These are phyloP conservation scores for Penicillium brevicompactum DNA, from an alignment of 2,329 filamentous ascomycete species.

Conservation along the genomic window DNA sequence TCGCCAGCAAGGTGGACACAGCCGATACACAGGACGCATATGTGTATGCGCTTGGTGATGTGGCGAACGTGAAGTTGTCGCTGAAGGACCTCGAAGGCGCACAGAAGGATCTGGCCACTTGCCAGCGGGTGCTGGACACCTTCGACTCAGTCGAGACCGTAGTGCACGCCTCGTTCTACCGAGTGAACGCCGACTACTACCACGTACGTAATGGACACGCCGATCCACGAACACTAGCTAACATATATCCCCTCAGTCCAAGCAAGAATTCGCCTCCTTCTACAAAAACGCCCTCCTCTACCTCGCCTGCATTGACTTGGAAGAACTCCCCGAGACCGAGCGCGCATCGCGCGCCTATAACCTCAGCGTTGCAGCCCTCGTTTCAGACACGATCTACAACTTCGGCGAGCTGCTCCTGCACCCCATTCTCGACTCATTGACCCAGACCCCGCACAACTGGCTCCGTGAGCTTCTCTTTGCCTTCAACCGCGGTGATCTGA, in stretches of 20 bases:
- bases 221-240: background rate
- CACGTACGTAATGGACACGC: slow-evolving; percentile 54
- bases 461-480: slow-evolving; percentile 94
- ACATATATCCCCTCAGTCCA: slow-evolving; percentile 52
- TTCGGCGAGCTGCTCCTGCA: slow-evolving; percentile 98
- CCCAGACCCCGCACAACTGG: slow-evolving; percentile 77
- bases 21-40: slow-evolving; percentile 92
- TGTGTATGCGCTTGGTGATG: slow-evolving; percentile 89
- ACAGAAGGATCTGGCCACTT: slow-evolving; percentile 81
- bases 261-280: slow-evolving; percentile 92
- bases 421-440: slow-evolving; percentile 86
- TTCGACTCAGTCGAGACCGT: slow-evolving; percentile 96
- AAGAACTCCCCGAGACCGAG: slow-evolving; percentile 72
- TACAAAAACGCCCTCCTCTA: slow-evolving; percentile 98
- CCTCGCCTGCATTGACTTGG: slow-evolving; percentile 89
- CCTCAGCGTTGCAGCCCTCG: slow-evolving; percentile 85
- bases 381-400: slow-evolving; percentile 97
- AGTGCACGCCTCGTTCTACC: slow-evolving; percentile 95
- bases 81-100: slow-evolving; percentile 79
- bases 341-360: slow-evolving; percentile 85
- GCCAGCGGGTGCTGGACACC: slow-evolving; percentile 82
- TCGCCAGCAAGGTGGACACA: slow-evolving; percentile 87
- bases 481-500: slow-evolving; percentile 93
- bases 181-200: slow-evolving; percentile 92
- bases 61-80: slow-evolving; percentile 82